Evolutionary conservation across 768 basidiomycete genomes (phyloP).

Genomic region (Neoboletus magnificus): DNA sequence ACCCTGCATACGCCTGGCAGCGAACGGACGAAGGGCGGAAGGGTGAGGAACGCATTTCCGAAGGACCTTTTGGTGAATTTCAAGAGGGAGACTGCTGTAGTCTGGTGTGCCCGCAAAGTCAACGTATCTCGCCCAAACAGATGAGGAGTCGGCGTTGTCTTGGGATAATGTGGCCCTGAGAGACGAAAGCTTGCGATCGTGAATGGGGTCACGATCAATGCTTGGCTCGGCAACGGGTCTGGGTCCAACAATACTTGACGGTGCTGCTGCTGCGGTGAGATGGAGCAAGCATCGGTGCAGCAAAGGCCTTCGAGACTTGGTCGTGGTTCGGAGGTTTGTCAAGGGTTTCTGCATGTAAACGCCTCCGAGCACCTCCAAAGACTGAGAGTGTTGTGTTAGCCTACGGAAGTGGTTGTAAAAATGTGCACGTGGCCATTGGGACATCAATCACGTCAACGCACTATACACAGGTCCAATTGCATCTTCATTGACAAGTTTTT

Average conservation of each 20-base stretch:
- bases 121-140: conserved; percentile 65
- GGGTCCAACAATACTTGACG: conserved; percentile 2
- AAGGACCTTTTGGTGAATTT: conserved; percentile 67
- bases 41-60: conserved; percentile 58
- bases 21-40: conserved; percentile 41
- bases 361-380: not conserved
- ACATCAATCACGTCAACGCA: not conserved
- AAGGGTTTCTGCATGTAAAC: conserved; percentile 24
- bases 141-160: conserved; percentile 38
- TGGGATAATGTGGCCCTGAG: conserved; percentile 31
- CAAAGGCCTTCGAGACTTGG: conserved; percentile 5
- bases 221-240: conserved; percentile 2
- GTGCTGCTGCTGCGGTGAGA: conserved; percentile 10
- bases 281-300: conserved; percentile 7
- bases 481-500: too few species aligned
- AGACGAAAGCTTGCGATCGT: conserved; percentile 27
- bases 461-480: not conserved
- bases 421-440: conserved; percentile 9
- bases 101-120: conserved; percentile 51
- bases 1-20: conserved; percentile 40
- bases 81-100: conserved; percentile 51
- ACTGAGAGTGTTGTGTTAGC: not conserved
- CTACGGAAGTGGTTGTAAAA: conserved; percentile 1
- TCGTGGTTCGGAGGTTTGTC: conserved; percentile 13
- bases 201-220: conserved; percentile 6